Evolutionary conservation across 2,329 filamentous ascomycete species (phyloP).

Genomic region (Talaromyces amestolkiae): DNA sequence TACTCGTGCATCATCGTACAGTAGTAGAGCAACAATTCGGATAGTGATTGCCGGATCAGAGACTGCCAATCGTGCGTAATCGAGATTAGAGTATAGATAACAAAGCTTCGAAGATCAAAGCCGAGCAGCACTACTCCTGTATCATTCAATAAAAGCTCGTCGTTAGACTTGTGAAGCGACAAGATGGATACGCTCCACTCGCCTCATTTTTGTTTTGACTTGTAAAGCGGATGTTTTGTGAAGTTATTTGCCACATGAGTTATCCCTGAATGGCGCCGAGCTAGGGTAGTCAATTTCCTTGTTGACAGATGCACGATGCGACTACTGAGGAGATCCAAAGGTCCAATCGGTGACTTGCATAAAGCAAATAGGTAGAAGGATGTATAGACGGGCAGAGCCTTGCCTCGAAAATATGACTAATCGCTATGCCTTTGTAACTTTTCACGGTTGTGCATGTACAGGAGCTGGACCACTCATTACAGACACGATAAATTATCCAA

Average conservation of each 20-base stretch:
- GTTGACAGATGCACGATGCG: not conserved
- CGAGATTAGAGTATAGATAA: not conserved
- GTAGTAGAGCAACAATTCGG: not conserved
- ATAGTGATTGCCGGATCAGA: not conserved
- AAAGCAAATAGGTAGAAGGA: not conserved
- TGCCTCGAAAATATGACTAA: not conserved
- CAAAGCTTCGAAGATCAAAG: not conserved
- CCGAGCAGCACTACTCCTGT: not conserved
- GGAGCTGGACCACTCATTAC: not conserved
- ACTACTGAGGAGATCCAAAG: not conserved
- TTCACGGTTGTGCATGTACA: not conserved
- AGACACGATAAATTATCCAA: not conserved
- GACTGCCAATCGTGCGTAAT: not conserved
- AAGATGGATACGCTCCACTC: not conserved
- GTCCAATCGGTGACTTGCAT: not conserved
- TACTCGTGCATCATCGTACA: constrained; percentile 9
- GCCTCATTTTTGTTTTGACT: constrained; percentile 2
- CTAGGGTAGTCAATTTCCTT: not conserved
- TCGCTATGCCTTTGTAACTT: not conserved
- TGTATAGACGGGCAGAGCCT: not conserved
- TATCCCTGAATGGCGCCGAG: not conserved
- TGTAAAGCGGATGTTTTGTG: not conserved
- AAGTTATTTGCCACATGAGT: not conserved
- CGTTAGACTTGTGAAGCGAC: not conserved
- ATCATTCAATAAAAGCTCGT: not conserved